phyloP scores from a whole-genome alignment of 495 filamentous ascomycete species.

The Lichenothelia convexa region DNA sequence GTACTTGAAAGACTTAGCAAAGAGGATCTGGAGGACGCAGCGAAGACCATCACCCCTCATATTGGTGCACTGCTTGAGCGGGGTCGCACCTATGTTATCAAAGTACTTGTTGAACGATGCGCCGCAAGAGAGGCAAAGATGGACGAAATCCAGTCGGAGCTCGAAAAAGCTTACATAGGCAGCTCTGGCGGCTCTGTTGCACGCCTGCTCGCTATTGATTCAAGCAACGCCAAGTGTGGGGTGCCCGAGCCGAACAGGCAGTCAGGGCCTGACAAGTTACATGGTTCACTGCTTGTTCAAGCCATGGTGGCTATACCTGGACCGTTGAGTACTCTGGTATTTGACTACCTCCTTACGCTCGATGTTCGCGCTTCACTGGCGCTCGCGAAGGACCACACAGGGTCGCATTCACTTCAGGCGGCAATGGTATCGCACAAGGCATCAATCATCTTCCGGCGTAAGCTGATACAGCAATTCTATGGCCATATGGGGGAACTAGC shows the following conservation, averaged over 20 bases:
- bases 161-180: conserved; percentile 38
- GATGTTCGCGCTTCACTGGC: conserved; percentile 22
- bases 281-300: conserved; percentile 49
- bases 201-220: conserved; percentile 23
- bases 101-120: conserved; percentile 67
- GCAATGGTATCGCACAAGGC: conserved; percentile 40
- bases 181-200: conserved; percentile 19
- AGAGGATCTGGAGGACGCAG: conserved; percentile 56
- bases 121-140: conserved; percentile 45
- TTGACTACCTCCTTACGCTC: conserved; percentile 31
- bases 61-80: conserved; percentile 51
- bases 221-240: neutral
- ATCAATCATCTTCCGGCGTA: conserved; percentile 39
- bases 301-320: conserved; percentile 42
- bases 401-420: conserved; percentile 52
- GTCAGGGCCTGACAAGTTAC: conserved; percentile 29
- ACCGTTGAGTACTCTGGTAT: conserved; percentile 36
- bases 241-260: too few species aligned
- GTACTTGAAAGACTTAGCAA: conserved; percentile 67
- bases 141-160: conserved; percentile 36
- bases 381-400: conserved; percentile 39
- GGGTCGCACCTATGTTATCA: conserved; percentile 57
- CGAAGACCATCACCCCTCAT: conserved; percentile 47
- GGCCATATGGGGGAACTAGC: conserved; percentile 46
- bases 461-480: conserved; percentile 40